phyloP scores from a whole-genome alignment of 176 grass and related monocot species.

The Oryza australiensis region DNA sequence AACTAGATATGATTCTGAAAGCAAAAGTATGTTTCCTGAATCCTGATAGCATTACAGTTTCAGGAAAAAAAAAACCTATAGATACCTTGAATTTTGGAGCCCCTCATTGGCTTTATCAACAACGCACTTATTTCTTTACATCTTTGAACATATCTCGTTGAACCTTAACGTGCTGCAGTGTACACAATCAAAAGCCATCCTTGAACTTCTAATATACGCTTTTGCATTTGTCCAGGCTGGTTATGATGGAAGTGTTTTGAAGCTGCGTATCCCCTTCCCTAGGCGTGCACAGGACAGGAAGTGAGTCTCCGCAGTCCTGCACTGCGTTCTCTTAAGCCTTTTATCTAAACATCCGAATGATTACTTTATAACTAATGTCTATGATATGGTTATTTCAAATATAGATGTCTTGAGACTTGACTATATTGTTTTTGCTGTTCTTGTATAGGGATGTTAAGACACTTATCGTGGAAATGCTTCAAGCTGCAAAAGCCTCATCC shows the following conservation, averaged over 20 bases:
- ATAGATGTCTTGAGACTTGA: not conserved
- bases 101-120: slow-evolving; percentile 10
- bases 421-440: slow-evolving; percentile 11
- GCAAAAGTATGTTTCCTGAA: not conserved
- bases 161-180: slow-evolving; percentile 2
- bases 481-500: slow-evolving; percentile 62
- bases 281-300: slow-evolving; percentile 84
- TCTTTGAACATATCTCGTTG: slow-evolving; percentile 20
- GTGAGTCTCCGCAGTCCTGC: slow-evolving; percentile 32
- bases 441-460: slow-evolving; percentile 80
- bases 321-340: not conserved
- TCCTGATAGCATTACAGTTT: not conserved
- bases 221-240: slow-evolving; percentile 60
- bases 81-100: not conserved
- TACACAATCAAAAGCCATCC: not conserved
- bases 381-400: slow-evolving; percentile 12
- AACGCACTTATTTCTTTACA: not conserved
- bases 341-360: not conserved
- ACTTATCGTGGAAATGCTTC: slow-evolving; percentile 96
- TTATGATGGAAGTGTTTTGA: slow-evolving; percentile 69
- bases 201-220: slow-evolving; percentile 3
- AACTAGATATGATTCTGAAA: not conserved
- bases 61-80: slow-evolving; percentile 9
- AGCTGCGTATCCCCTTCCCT: slow-evolving; percentile 89
- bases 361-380: not conserved